A percentile compares a stretch with the other conserved stretches of the same genome.
Conservation (phyloP, 129 eudicot species). For the Deinandra increscens region DNA sequence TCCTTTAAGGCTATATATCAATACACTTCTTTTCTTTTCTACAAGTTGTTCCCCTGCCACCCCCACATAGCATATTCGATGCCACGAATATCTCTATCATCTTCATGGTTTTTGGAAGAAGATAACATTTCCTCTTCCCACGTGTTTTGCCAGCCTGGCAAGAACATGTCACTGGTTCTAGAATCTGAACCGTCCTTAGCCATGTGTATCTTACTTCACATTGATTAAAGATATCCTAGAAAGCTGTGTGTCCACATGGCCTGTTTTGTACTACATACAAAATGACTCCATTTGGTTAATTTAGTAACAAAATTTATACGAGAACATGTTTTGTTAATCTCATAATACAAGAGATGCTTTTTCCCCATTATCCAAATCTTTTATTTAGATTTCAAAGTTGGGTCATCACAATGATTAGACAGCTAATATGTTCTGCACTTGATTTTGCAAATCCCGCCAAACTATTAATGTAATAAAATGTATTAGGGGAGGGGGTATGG, state of each 20-base stretch:
- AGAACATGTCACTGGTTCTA: conserved; percentile 8
- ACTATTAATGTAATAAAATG: conserved; percentile 19
- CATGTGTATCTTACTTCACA: conserved; percentile 6
- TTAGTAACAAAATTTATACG: background rate
- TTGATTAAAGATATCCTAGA: conserved; percentile 15
- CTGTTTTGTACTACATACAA: background rate
- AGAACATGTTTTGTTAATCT: background rate
- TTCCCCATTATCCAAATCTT: background rate
- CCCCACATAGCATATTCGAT: conserved; percentile 14
- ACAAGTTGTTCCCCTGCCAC: conserved; percentile 15
- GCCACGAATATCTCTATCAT: conserved; percentile 21
- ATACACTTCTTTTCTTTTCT: conserved; percentile 21
- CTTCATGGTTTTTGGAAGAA: conserved; percentile 9
- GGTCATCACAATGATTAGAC: conserved; percentile 24
- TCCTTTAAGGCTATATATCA: background rate
- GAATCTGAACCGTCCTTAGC: conserved; percentile 17
- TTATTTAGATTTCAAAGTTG: conserved; percentile 8
- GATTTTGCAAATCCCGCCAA: conserved; percentile 26
- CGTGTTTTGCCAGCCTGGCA: conserved; percentile 16
- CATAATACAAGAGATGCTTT: conserved; percentile 6
- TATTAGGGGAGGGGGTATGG: no score
- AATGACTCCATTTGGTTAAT: background rate
- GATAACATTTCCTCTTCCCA: conserved; percentile 3
- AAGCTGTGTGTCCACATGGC: conserved; percentile 5
- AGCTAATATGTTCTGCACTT: conserved; percentile 22